A percentile compares a stretch with the other conserved stretches of the same genome.
phyloP scores from a whole-genome alignment of 139 green algal species.

The Chlorella sp. region DNA sequence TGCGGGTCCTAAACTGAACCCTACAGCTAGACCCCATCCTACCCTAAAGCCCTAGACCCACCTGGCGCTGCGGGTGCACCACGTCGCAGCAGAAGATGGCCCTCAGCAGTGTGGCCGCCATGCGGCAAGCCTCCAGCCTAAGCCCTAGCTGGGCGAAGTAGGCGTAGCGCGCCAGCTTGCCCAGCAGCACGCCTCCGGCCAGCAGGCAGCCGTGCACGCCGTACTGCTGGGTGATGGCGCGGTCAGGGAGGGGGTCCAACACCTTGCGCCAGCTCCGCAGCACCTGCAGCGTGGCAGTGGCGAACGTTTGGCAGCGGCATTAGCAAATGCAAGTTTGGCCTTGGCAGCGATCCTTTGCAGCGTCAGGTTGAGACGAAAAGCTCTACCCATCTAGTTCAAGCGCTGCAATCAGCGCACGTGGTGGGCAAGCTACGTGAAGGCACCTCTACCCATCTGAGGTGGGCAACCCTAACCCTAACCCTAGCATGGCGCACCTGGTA shows the following conservation, averaged over 20 bases:
- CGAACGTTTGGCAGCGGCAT: too few species aligned
- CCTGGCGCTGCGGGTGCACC: slow-evolving; percentile 41
- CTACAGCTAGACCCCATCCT: slow-evolving; percentile 9
- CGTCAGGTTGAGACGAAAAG: too few species aligned
- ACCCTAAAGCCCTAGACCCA: slow-evolving; percentile 13
- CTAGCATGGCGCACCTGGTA: slow-evolving; percentile 40
- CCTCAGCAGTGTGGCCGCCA: slow-evolving; percentile 34
- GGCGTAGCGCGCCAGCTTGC: slow-evolving; percentile 50
- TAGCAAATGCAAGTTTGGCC: too few species aligned
- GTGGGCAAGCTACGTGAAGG: too few species aligned
- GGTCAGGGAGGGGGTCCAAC: slow-evolving; percentile 13
- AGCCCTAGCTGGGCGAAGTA: slow-evolving; percentile 9
- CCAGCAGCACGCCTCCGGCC: slow-evolving; percentile 34
- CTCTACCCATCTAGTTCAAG: too few species aligned
- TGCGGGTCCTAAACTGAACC: too few species aligned
- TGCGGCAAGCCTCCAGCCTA: slow-evolving; percentile 29
- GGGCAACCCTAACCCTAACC: background rate
- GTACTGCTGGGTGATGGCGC: slow-evolving; percentile 31
- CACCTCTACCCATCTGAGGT: too few species aligned
- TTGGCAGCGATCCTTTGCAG: too few species aligned
- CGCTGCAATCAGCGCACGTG: too few species aligned
- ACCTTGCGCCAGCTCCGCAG: slow-evolving; percentile 34
- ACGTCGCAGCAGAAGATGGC: slow-evolving; percentile 32
- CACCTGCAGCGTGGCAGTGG: too few species aligned
- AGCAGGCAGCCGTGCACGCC: slow-evolving; percentile 51